Evolutionary conservation across 2,329 filamentous ascomycete genomes (phyloP).

Genomic region (Scorias spongiosa): DNA sequence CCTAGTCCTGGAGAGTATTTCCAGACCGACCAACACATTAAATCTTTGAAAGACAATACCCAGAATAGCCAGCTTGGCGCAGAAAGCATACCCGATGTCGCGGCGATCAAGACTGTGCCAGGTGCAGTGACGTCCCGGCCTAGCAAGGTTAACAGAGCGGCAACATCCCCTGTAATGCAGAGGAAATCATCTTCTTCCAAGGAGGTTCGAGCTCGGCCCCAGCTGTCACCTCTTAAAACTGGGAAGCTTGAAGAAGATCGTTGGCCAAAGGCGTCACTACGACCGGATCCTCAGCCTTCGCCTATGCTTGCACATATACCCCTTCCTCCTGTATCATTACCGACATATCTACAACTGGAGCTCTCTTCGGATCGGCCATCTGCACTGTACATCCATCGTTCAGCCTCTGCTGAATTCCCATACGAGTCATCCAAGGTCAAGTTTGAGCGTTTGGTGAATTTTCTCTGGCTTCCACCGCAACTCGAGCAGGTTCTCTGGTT

Average conservation of each 20-base stretch:
- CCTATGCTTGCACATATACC: conserved; percentile 40
- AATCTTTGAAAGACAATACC: not conserved
- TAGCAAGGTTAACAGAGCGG: conserved; percentile 18
- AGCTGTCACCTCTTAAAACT: conserved; percentile 19
- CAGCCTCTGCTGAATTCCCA: conserved; percentile 44
- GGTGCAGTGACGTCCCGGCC: conserved; percentile 15
- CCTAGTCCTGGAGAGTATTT: not conserved
- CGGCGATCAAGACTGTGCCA: conserved; percentile 17
- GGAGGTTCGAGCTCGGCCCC: conserved; percentile 5
- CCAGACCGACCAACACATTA: not conserved
- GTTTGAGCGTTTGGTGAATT: conserved; percentile 80
- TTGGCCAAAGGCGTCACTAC: conserved; percentile 16
- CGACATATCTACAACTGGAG: conserved; percentile 51
- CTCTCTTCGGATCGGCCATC: conserved; percentile 46
- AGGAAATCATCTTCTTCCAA: conserved; percentile 20
- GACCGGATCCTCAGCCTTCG: conserved; percentile 22
- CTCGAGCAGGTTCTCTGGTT: conserved; percentile 78
- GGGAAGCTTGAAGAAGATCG: conserved; percentile 11
- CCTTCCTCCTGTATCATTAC: conserved; percentile 46
- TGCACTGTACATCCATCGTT: conserved; percentile 47
- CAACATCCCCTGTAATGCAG: conserved; percentile 22
- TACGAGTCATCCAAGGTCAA: conserved; percentile 91
- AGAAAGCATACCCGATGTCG: conserved; percentile 11
- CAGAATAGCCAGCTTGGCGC: not conserved
- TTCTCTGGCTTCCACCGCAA: conserved; percentile 64